phyloP scores from a whole-genome alignment of 1,284 basidiomycete species.

The Fomitopsis palustris region DNA sequence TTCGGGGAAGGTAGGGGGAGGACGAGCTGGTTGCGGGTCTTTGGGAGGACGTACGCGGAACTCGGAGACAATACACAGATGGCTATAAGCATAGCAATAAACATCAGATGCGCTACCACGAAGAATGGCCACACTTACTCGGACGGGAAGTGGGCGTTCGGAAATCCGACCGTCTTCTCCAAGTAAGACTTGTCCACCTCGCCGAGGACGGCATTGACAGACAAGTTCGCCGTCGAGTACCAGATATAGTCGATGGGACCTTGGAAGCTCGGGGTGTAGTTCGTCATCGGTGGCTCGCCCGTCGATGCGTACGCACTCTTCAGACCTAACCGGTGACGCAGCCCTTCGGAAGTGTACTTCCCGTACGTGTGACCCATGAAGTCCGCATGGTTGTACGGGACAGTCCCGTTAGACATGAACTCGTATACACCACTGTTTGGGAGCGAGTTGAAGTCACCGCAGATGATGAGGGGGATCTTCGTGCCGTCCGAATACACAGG shows the following conservation, averaged over 20 bases:
- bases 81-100: conserved; percentile 37
- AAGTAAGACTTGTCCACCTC: conserved; percentile 88
- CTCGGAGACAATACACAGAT: conserved; percentile 62
- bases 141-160: conserved; percentile 94
- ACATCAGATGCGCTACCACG: conserved; percentile 15
- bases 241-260: conserved; percentile 94
- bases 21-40: conserved; percentile 35
- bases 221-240: conserved; percentile 78
- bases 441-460: conserved; percentile 94
- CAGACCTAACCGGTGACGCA: conserved; percentile 78
- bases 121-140: conserved; percentile 70
- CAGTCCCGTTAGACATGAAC: conserved; percentile 75
- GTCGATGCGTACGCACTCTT: conserved; percentile 78
- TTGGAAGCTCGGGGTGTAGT: conserved; percentile 84
- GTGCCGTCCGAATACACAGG: conserved; percentile 78
- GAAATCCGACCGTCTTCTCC: conserved; percentile 93
- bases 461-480: conserved; percentile 90
- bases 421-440: conserved; percentile 91
- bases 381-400: conserved; percentile 81
- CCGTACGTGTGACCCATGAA: conserved; percentile 94
- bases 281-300: conserved; percentile 82
- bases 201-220: conserved; percentile 85
- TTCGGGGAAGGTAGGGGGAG: conserved; percentile 35
- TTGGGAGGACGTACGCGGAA: conserved; percentile 74
- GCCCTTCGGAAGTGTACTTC: conserved; percentile 87